phyloP scores from a whole-genome alignment of 331 rosid genomes.

The Quercus lobata region DNA sequence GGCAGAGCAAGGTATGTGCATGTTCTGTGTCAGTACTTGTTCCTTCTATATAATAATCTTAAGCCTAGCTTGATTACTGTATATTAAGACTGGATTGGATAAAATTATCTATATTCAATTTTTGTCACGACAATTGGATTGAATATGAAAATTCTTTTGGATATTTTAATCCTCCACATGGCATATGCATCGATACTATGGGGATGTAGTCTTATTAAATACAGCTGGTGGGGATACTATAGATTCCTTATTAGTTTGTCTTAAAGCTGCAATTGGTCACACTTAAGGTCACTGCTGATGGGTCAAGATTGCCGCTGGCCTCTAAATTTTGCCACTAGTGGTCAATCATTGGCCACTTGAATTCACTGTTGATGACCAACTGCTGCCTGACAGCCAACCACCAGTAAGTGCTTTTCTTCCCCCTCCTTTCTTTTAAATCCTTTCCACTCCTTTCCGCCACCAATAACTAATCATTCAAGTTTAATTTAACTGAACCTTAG shows the following conservation, averaged over 20 bases:
- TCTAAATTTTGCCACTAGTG: too few species aligned
- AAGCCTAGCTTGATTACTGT: not conserved
- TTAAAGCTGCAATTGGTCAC: not conserved
- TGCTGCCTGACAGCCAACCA: too few species aligned
- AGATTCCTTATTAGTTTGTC: not conserved
- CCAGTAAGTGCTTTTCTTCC: too few species aligned
- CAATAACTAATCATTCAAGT: too few species aligned
- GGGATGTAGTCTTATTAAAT: not conserved
- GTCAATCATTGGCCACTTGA: too few species aligned
- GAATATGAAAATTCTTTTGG: not conserved
- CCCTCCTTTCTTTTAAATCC: too few species aligned
- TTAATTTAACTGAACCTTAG: too few species aligned
- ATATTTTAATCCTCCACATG: not conserved
- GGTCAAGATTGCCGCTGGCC: too few species aligned
- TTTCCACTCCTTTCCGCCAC: too few species aligned
- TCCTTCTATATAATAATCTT: not conserved
- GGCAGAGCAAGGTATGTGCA: slow-evolving; percentile 90
- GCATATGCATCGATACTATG: not conserved
- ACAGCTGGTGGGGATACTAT: not conserved
- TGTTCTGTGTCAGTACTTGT: not conserved
- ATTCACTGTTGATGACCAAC: too few species aligned
- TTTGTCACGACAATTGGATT: not conserved
- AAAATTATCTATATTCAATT: not conserved
- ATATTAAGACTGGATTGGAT: not conserved
- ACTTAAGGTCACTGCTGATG: too few species aligned